A percentile compares a stretch with the other conserved stretches of the same genome.
These are phyloP conservation scores for Stagonosporopsis rhizophila DNA, from an alignment of 2,329 filamentous ascomycete species.

Conservation along the genomic window DNA sequence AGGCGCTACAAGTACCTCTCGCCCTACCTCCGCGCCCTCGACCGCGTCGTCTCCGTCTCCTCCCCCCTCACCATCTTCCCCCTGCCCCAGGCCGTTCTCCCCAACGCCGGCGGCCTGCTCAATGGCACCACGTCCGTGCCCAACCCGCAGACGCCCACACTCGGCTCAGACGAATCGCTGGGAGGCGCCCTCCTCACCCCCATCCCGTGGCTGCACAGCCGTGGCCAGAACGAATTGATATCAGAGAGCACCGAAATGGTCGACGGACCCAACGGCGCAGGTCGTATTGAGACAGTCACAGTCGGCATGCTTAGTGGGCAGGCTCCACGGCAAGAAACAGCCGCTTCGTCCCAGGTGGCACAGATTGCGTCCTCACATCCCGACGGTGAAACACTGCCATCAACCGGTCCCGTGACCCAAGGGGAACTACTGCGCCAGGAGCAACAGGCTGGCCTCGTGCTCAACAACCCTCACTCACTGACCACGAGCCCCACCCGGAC, in stretches of 20 bases:
- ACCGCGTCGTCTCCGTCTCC: constrained; percentile 89
- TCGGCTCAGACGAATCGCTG: constrained; percentile 86
- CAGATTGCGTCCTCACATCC: constrained; percentile 45
- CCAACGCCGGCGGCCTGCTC: constrained; percentile 57
- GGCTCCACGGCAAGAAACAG: constrained; percentile 20
- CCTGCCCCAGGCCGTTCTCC: constrained; percentile 69
- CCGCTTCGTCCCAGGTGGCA: constrained; percentile 19
- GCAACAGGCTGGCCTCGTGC: constrained; percentile 80
- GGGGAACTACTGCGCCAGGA: constrained; percentile 87
- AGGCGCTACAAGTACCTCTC: constrained; percentile 82
- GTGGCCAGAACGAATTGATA: constrained; percentile 65
- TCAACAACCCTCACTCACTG: constrained; percentile 54
- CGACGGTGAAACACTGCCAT: constrained; percentile 47
- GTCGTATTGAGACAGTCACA: constrained; percentile 80
- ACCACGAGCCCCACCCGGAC: constrained; percentile 36
- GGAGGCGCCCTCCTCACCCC: constrained; percentile 91
- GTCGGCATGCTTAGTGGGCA: constrained; percentile 63
- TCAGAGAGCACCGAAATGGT: constrained; percentile 82
- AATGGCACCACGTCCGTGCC: constrained; percentile 67
- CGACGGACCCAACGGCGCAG: constrained; percentile 79
- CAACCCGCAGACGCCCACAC: constrained; percentile 45
- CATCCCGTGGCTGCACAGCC: constrained; percentile 79
- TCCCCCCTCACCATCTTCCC: constrained; percentile 83
- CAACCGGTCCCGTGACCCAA: constrained; percentile 64
- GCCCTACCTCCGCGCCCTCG: constrained; percentile 87